A percentile compares a stretch with the other conserved stretches of the same genome.
These are phyloP conservation scores for Cicer chorassanicum DNA, from an alignment of 306 rosid genomes.

Conservation along the genomic window DNA sequence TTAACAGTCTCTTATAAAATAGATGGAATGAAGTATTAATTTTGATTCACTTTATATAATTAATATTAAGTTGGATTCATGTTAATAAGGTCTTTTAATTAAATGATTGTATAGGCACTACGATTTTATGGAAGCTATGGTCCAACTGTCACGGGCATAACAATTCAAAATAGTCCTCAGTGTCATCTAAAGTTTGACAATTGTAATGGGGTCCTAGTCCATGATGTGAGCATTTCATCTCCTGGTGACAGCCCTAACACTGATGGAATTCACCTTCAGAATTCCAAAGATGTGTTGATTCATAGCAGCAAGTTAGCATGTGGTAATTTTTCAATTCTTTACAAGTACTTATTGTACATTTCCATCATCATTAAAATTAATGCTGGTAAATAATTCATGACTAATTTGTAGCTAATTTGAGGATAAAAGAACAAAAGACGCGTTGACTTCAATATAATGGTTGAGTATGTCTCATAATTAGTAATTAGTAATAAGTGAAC, in stretches of 20 bases:
- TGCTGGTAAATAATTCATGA: not conserved
- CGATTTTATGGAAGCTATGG: slow-evolving; percentile 86
- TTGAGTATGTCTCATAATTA: too few relatives aligned
- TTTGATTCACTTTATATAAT: too few relatives aligned
- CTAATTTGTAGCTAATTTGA: not conserved
- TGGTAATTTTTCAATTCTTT: slow-evolving; percentile 57
- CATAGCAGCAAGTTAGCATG: slow-evolving; percentile 71
- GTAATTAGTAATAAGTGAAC: too few relatives aligned
- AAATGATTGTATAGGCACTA: slow-evolving; percentile 65
- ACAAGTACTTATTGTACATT: too few relatives aligned
- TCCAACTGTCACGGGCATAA: slow-evolving; percentile 88
- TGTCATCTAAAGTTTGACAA: slow-evolving; percentile 95
- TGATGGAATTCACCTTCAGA: slow-evolving; percentile 96
- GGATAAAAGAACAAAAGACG: too few relatives aligned
- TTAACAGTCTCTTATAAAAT: too few relatives aligned
- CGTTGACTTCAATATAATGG: too few relatives aligned
- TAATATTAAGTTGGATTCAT: not conserved
- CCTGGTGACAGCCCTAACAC: slow-evolving; percentile 94
- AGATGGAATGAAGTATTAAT: too few relatives aligned
- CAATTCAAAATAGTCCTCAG: slow-evolving; percentile 89
- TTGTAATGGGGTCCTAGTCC: slow-evolving; percentile 87
- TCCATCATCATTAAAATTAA: too few relatives aligned
- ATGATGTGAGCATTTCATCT: slow-evolving; percentile 70
- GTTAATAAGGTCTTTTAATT: slow-evolving; percentile 40
- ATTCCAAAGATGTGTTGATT: slow-evolving; percentile 84